These are phyloP conservation scores for Cladosporium cucumerinum DNA, from an alignment of 2,329 filamentous ascomycete genomes.

Conservation along the genomic window DNA sequence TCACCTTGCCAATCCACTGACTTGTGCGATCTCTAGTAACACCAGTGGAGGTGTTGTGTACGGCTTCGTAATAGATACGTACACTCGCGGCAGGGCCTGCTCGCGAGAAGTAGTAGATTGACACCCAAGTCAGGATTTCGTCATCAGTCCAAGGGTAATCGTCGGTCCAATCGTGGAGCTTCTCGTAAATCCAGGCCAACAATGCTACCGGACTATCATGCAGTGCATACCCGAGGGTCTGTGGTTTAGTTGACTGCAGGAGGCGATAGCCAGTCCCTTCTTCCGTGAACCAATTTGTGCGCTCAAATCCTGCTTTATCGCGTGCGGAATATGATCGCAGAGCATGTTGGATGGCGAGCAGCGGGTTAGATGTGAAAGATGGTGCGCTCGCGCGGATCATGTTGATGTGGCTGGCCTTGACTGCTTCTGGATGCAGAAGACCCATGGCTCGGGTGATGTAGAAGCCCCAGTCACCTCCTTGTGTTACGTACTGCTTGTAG, in stretches of 20 bases:
- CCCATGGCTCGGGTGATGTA: conserved; percentile 62
- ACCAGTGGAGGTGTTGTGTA: conserved; percentile 37
- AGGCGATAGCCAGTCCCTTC: conserved; percentile 59
- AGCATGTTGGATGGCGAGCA: conserved; percentile 56
- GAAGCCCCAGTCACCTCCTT: conserved; percentile 69
- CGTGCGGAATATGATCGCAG: conserved; percentile 52
- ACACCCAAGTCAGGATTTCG: conserved; percentile 72
- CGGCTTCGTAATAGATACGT: conserved; percentile 69
- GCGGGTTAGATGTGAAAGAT: conserved; percentile 50
- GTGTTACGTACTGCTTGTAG: conserved; percentile 56
- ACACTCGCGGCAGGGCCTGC: conserved; percentile 66
- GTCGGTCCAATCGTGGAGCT: conserved; percentile 74
- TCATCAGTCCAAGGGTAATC: conserved; percentile 70
- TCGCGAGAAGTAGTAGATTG: conserved; percentile 67
- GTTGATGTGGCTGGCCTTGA: conserved; percentile 62
- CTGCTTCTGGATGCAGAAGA: conserved; percentile 55
- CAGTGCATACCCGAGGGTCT: conserved; percentile 68
- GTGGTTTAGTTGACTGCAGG: conserved; percentile 65
- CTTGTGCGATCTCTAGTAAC: conserved; percentile 36
- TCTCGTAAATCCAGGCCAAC: conserved; percentile 78
- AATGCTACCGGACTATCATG: conserved; percentile 67
- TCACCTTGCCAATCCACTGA: conserved; percentile 45
- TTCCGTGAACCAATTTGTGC: conserved; percentile 55
- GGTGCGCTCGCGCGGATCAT: conserved; percentile 53
- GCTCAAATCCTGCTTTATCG: conserved; percentile 52